These are phyloP conservation scores for Entomortierella beljakovae DNA, from an alignment of 192 early-diverging fungal species.

Conservation along the genomic window DNA sequence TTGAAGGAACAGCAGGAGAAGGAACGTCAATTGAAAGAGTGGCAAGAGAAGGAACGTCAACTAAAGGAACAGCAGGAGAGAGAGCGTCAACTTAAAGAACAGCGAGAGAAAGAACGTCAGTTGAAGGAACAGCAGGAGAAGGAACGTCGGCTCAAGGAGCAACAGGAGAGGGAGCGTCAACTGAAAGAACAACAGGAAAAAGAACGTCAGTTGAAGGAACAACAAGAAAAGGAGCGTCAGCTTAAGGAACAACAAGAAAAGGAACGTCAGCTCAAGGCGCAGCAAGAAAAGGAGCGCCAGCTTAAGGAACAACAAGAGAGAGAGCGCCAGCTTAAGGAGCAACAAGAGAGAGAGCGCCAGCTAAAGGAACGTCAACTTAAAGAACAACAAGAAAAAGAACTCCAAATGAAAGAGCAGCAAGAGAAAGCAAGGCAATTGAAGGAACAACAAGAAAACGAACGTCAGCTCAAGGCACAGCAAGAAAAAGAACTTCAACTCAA, in stretches of 20 bases:
- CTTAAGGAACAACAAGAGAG: constrained; percentile 23
- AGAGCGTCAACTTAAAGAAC: constrained; percentile 21
- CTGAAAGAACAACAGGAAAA: constrained; percentile 31
- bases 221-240: constrained; percentile 20
- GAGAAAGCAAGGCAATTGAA: constrained; percentile 9
- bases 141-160: constrained; percentile 17
- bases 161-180: constrained; percentile 12
- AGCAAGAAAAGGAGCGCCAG: constrained; percentile 22
- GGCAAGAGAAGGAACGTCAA: constrained; percentile 19
- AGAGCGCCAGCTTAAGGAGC: constrained; percentile 7
- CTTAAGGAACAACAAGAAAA: constrained; percentile 27
- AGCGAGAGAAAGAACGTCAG: constrained; percentile 25
- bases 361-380: constrained; percentile 23
- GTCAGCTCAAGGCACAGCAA: constrained; percentile 17
- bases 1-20: constrained; percentile 24
- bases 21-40: constrained; percentile 20
- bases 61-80: constrained; percentile 39
- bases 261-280: constrained; percentile 8
- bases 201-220: constrained; percentile 20
- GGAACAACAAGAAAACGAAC: constrained; percentile 18
- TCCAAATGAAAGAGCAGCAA: constrained; percentile 7
- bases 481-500: constrained; percentile 5
- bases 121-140: constrained; percentile 25
- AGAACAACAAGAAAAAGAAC: constrained; percentile 28
- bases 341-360: constrained; percentile 16